Evolutionary conservation across 768 basidiomycete species (phyloP), one percentile per base, ranked within the genome.

Genomic region (Cystoderma amianthinum): DNA sequence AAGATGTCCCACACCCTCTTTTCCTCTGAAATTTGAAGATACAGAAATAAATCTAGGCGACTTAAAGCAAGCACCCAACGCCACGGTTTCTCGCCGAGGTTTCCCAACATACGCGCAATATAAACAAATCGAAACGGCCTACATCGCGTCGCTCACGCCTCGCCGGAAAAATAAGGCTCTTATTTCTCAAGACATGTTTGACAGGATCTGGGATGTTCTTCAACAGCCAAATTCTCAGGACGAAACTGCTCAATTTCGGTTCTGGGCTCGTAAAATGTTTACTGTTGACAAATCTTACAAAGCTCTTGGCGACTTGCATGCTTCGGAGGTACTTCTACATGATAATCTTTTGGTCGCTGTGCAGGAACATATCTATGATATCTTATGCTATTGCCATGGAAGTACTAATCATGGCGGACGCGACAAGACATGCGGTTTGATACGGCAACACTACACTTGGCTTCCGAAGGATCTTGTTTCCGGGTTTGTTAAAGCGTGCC

Each of bases 241-340:
- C 17, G 64, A 68, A 44, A 80, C 75, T 2, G 72, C 85, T 1
- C 84, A 87, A 53, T 89, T 88, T 57, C 74, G 84, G 32, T 86
- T 80, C 60, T 89, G 86, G 86, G 85, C 79, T 10, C 79, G 85
- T 52, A 85, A 85, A 67, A 88, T 83, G 80, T 90, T 90, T 55
- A 65, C 59, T 33, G 51, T 82, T 5, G 67, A 69, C 48, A 62
- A 62, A 33, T 53, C 58, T 5, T 48, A 57, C 15, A 45, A 51
- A 37, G 50, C 57, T 13, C 44, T 55, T 4, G 56, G 58, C 19
- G 55, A 49, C 12, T 33, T 46, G 41, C 30, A 45, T 16, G 42
- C 53, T 21, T 44, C 56, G 41, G 62, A 60, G n/a, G 72, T 87
- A 15, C 69, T 91, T 20, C 60, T 85, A 10, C 85, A 87, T 52